phyloP scores from a whole-genome alignment of 768 basidiomycete genomes.

The Filobasidium wieringae region DNA sequence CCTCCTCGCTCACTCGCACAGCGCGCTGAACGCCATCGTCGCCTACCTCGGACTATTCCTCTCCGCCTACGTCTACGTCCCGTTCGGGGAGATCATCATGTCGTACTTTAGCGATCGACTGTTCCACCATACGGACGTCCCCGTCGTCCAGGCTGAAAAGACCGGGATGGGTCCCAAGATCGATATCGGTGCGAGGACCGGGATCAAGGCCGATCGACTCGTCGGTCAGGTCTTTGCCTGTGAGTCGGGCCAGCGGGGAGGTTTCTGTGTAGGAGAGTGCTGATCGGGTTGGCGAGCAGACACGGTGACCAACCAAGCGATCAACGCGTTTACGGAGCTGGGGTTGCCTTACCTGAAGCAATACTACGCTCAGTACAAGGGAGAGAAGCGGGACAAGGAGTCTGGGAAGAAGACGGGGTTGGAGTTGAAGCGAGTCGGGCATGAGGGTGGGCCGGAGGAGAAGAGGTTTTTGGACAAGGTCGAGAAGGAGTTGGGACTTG shows the following conservation, averaged over 20 bases:
- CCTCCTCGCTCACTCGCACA: not conserved
- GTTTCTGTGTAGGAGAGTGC: too few relatives aligned
- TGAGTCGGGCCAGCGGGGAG: constrained; percentile 3
- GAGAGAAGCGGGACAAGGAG: not conserved
- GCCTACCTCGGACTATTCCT: constrained; percentile 84
- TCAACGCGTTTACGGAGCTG: constrained; percentile 66
- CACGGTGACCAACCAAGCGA: constrained; percentile 43
- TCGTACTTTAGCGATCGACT: constrained; percentile 36
- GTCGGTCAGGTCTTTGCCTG: constrained; percentile 86
- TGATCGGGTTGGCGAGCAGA: constrained; percentile 22
- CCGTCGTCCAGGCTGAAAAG: constrained; percentile 30
- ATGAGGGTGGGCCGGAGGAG: constrained; percentile 41
- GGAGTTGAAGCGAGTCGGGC: constrained; percentile 53
- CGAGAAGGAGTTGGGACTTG: constrained; percentile 61
- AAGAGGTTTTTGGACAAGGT: constrained; percentile 67
- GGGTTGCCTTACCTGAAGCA: constrained; percentile 68
- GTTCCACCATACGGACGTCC: constrained; percentile 2
- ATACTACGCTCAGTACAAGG: constrained; percentile 39
- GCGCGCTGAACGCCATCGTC: constrained; percentile 68
- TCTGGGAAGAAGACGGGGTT: not conserved
- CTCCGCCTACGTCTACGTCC: constrained; percentile 85
- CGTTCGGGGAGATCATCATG: constrained; percentile 81
- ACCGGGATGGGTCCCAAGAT: constrained; percentile 29
- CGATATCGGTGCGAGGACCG: constrained; percentile 12
- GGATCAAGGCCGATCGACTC: constrained; percentile 44